These are phyloP conservation scores for Ceratocystis alfenasii DNA, from an alignment of 2,329 filamentous ascomycete genomes.

Conservation along the genomic window DNA sequence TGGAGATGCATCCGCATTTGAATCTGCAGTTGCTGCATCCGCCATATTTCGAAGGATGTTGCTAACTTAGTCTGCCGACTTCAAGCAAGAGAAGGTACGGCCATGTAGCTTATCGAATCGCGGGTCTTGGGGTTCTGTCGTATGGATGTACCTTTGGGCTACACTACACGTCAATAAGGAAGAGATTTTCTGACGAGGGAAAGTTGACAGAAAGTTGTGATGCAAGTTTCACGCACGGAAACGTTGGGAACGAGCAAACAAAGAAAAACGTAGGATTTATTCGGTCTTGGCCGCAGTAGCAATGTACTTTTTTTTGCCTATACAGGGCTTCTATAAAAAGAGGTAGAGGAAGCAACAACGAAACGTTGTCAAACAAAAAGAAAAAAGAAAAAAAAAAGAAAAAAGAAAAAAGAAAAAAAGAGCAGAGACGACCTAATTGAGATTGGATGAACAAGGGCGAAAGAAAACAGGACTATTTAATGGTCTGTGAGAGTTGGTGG, in stretches of 20 bases:
- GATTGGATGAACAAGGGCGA: too few species aligned
- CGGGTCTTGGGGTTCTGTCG: background rate
- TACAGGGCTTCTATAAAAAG: constrained; percentile 8
- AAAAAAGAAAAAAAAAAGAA: background rate
- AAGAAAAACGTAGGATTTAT: constrained; percentile 4
- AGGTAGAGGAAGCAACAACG: background rate
- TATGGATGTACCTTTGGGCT: background rate
- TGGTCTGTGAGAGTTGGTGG: background rate
- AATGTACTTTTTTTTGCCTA: background rate
- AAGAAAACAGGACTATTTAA: background rate
- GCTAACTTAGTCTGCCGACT: background rate
- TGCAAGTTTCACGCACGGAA: background rate
- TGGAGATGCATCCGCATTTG: background rate
- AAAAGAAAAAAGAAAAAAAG: too few species aligned
- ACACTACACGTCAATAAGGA: background rate
- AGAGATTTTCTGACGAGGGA: background rate
- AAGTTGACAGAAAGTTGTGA: background rate
- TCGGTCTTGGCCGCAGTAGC: background rate
- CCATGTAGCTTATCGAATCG: constrained; percentile 1
- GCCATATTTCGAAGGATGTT: constrained; percentile 3
- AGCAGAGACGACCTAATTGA: background rate
- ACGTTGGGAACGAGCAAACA: background rate
- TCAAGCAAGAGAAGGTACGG: constrained; percentile 5
- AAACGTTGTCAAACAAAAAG: background rate
- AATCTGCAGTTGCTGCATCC: constrained; percentile 8